Percentiles rank a stretch among this genome's conserved stretches.
phyloP scores from a whole-genome alignment of 805 yeast genomes.

The Komagataella kurtzmanii region DNA sequence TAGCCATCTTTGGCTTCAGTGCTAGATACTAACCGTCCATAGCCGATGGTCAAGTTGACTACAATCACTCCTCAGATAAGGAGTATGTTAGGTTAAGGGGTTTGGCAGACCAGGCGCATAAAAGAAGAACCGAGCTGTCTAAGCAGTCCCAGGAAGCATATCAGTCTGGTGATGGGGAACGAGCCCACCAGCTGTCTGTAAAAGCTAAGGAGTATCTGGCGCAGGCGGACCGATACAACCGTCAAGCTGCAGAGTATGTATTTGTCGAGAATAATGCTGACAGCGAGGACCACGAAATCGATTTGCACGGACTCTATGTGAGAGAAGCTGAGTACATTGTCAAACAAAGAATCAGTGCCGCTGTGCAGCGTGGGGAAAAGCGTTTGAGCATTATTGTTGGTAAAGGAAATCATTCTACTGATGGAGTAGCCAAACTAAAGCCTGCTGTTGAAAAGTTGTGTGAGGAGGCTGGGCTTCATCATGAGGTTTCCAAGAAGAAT shows the following conservation, averaged over 20 bases:
- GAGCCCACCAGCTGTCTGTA: conserved; percentile 63
- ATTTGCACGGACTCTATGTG: conserved; percentile 83
- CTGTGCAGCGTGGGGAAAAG: conserved; percentile 40
- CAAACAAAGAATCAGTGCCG: conserved; percentile 60
- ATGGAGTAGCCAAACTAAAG: conserved; percentile 75
- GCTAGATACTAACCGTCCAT: neutral
- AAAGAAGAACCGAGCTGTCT: conserved; percentile 39
- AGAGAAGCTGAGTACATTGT: conserved; percentile 76
- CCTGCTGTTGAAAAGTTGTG: conserved; percentile 83
- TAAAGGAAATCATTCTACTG: conserved; percentile 74
- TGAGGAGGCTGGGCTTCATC: conserved; percentile 44
- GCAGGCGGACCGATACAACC: conserved; percentile 58
- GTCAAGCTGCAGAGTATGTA: conserved; percentile 81
- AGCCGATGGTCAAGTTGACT: conserved; percentile 26
- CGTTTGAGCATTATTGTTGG: conserved; percentile 80
- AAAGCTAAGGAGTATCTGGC: conserved; percentile 45
- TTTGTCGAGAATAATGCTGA: conserved; percentile 83
- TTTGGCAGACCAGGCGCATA: conserved; percentile 55
- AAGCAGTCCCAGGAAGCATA: conserved; percentile 68
- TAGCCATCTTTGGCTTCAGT: neutral
- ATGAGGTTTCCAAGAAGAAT: conserved; percentile 55
- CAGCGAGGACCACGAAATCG: conserved; percentile 77
- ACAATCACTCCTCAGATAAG: conserved; percentile 59
- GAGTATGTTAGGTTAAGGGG: conserved; percentile 51
- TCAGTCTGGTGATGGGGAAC: conserved; percentile 54